phyloP scores from a whole-genome alignment of 2,329 filamentous ascomycete species.

The Westerdykella aurantiaca region DNA sequence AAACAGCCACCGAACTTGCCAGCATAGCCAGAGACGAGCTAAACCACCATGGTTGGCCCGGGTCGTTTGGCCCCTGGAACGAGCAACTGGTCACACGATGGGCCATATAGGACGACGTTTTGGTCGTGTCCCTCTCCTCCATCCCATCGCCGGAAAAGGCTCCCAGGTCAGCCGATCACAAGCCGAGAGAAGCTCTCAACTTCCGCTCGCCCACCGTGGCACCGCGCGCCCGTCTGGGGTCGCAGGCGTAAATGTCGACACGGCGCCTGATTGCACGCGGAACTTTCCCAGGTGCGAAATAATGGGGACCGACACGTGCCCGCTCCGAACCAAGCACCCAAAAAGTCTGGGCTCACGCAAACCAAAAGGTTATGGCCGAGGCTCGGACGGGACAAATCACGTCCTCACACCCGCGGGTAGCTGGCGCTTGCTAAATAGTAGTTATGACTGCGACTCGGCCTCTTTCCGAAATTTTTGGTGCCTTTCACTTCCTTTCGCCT shows the following conservation, averaged over 20 bases:
- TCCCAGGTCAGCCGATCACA: background rate
- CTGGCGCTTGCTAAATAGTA: background rate
- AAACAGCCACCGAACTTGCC: background rate
- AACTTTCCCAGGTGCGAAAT: background rate
- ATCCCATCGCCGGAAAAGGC: background rate
- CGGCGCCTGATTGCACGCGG: background rate
- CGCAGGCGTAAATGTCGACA: background rate
- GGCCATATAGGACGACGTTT: too few relatives aligned
- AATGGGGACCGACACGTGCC: background rate
- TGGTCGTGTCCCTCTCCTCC: background rate
- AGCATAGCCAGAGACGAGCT: background rate
- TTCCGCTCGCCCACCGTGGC: constrained; percentile 6
- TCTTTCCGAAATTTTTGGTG: background rate
- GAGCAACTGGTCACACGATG: too few relatives aligned
- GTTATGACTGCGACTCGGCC: background rate
- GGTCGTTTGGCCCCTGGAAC: too few relatives aligned
- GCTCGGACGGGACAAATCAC: constrained; percentile 1
- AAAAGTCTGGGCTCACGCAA: constrained; percentile 5
- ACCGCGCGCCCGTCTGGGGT: background rate
- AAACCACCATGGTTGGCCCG: too few relatives aligned
- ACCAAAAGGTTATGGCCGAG: constrained; percentile 1
- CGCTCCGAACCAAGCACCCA: background rate
- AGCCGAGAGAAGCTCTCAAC: background rate
- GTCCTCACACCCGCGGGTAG: constrained; percentile 1
- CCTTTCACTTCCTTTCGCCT: background rate